These are phyloP conservation scores for Fagopyrum esculentum DNA, from an alignment of 148 eudicot genomes.

Conservation along the genomic window DNA sequence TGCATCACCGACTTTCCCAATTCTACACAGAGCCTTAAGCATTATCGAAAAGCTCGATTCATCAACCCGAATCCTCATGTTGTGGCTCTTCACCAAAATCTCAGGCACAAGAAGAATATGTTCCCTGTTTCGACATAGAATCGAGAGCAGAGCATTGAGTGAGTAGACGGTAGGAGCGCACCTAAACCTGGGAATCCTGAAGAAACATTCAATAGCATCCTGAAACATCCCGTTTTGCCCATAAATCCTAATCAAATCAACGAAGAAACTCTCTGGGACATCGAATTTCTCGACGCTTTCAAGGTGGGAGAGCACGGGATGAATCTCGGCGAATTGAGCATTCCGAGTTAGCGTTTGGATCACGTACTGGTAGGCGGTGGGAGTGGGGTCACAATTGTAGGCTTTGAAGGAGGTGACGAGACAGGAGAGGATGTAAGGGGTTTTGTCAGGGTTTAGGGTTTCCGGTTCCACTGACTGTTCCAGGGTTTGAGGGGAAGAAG, in stretches of 20 bases:
- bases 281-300: constrained; percentile 41
- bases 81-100: constrained; percentile 34
- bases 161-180: constrained; percentile 43
- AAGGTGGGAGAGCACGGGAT: constrained; percentile 29
- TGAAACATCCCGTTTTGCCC: constrained; percentile 25
- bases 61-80: constrained; percentile 43
- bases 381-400: constrained; percentile 44
- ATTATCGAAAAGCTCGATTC: constrained; percentile 39
- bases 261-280: constrained; percentile 43
- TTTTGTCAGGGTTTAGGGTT: constrained; percentile 19
- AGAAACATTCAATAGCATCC: constrained; percentile 52
- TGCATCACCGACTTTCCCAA: constrained; percentile 40
- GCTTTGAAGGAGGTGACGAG: constrained; percentile 32
- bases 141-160: constrained; percentile 39
- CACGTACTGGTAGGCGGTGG: constrained; percentile 36
- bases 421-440: constrained; percentile 29
- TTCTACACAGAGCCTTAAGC: constrained; percentile 45
- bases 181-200: constrained; percentile 43
- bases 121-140: constrained; percentile 32
- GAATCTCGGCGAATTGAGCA: constrained; percentile 28
- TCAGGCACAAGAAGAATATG: constrained; percentile 40
- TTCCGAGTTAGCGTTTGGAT: constrained; percentile 34
- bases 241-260: constrained; percentile 51
- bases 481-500: constrained; percentile 11
- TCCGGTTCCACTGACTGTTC: constrained; percentile 7